phyloP scores from a whole-genome alignment of 2,329 filamentous ascomycete species.

The Pezicula neosporulosa region DNA sequence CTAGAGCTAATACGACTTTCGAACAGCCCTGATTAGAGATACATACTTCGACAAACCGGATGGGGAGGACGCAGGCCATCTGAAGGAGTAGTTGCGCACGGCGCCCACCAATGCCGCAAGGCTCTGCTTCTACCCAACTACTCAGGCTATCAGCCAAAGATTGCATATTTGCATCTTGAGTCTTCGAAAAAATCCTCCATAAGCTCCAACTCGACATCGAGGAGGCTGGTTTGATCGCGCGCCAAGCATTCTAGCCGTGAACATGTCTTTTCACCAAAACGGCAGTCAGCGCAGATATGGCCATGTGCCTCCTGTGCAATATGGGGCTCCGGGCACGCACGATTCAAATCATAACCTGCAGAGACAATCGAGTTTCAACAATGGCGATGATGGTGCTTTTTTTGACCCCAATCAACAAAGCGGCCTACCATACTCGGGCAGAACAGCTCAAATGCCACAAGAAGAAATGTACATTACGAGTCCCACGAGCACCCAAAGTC shows the following conservation, averaged over 20 bases:
- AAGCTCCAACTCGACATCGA: constrained; percentile 2
- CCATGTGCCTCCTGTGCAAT: constrained; percentile 64
- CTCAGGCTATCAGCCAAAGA: constrained; percentile 16
- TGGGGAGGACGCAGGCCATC: constrained; percentile 13
- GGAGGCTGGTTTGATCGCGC: constrained; percentile 6
- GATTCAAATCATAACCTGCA: constrained; percentile 32
- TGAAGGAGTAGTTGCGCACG: constrained; percentile 11
- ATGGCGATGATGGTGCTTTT: constrained; percentile 66
- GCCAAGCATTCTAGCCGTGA: constrained; percentile 6
- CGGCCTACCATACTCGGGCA: constrained; percentile 22
- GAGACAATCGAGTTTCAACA: constrained; percentile 70
- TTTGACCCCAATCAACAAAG: constrained; percentile 33
- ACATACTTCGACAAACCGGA: constrained; percentile 6
- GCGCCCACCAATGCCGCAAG: constrained; percentile 17
- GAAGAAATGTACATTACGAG: constrained; percentile 61
- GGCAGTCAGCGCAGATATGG: constrained; percentile 62
- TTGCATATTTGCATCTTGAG: constrained; percentile 8
- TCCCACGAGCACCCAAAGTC: constrained; percentile 13
- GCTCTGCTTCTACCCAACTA: constrained; percentile 7
- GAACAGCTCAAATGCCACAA: constrained; percentile 23
- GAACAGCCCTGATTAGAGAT: not conserved
- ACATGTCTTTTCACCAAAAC: constrained; percentile 59
- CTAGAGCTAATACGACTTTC: not conserved
- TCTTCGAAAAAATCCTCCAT: constrained; percentile 1
- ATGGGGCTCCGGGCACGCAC: constrained; percentile 39